phyloP scores from a whole-genome alignment of 2,329 filamentous ascomycete species.

The Capronia americana region DNA sequence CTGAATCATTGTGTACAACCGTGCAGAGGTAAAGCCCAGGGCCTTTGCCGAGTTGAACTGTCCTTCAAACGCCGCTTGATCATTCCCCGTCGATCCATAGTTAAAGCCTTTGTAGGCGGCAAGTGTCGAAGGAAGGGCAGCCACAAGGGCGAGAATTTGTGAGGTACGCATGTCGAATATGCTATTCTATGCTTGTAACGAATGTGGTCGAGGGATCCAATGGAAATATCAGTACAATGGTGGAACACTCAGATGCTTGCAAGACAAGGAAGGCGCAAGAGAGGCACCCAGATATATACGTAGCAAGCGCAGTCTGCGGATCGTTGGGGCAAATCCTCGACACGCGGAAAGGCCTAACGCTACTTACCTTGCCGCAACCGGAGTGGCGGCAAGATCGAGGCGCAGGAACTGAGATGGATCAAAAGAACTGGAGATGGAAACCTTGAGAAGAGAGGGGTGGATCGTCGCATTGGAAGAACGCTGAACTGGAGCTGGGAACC shows the following conservation, averaged over 20 bases:
- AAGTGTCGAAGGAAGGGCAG: constrained; percentile 41
- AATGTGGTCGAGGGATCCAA: constrained; percentile 13
- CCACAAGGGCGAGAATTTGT: constrained; percentile 44
- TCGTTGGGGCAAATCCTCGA: constrained; percentile 8
- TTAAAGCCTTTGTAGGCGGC: constrained; percentile 54
- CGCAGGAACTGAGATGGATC: constrained; percentile 15
- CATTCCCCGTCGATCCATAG: constrained; percentile 53
- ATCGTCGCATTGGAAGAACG: background rate
- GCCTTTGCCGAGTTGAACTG: constrained; percentile 56
- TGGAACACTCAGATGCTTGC: background rate
- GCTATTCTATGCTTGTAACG: constrained; percentile 13
- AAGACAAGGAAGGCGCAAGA: background rate
- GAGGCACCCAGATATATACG: constrained; percentile 2
- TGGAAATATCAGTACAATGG: background rate
- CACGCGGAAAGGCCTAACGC: background rate
- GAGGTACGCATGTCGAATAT: constrained; percentile 41
- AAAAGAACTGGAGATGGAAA: constrained; percentile 4
- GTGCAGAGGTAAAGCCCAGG: constrained; percentile 55
- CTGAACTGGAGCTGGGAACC: no score
- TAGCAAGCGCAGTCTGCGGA: constrained; percentile 6
- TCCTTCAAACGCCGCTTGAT: constrained; percentile 52
- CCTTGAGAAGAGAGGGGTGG: background rate
- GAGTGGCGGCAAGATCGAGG: constrained; percentile 28
- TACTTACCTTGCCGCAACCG: background rate
- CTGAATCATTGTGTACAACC: constrained; percentile 70